These are phyloP conservation scores for Boletus patriciae DNA, from an alignment of 768 basidiomycete species.

Conservation along the genomic window DNA sequence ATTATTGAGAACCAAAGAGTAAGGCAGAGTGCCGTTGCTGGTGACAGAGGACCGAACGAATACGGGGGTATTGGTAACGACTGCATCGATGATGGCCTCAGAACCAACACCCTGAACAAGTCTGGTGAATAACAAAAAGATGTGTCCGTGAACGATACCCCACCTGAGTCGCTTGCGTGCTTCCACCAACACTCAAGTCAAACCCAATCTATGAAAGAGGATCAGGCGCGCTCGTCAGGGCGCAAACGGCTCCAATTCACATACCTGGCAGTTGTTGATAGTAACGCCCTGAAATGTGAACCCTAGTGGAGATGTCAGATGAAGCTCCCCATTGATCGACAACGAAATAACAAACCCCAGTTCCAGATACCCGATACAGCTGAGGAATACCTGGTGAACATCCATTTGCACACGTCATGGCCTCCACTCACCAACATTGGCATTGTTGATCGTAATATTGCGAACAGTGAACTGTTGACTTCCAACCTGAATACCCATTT, in stretches of 20 bases:
- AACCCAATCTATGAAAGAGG: constrained; percentile 41
- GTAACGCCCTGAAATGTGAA: constrained; percentile 55
- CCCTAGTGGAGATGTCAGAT: constrained; percentile 28
- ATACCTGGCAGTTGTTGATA: constrained; percentile 40
- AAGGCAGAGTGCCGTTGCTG: constrained; percentile 30
- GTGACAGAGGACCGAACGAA: constrained; percentile 42
- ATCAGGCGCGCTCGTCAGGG: neutral
- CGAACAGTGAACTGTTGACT: constrained; percentile 79
- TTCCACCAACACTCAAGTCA: constrained; percentile 42
- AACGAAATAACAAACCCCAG: constrained; percentile 36
- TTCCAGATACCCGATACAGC: constrained; percentile 39
- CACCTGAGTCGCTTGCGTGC: constrained; percentile 34
- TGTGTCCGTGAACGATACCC: neutral
- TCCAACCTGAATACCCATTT: constrained; percentile 66
- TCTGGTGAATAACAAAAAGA: neutral
- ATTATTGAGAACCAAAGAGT: constrained; percentile 39
- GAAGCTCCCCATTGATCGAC: neutral
- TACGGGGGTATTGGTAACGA: constrained; percentile 43
- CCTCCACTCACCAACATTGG: constrained; percentile 34
- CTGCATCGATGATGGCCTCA: constrained; percentile 46
- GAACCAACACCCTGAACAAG: constrained; percentile 41
- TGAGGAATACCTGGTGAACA: constrained; percentile 6
- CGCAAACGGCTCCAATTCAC: neutral
- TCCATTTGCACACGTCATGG: neutral
- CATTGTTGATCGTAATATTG: constrained; percentile 55